Percentiles rank a stretch among this genome's conserved stretches.
These are phyloP conservation scores for Nematocida displodere DNA, from an alignment of 371 early-diverging fungal genomes.

Conservation along the genomic window DNA sequence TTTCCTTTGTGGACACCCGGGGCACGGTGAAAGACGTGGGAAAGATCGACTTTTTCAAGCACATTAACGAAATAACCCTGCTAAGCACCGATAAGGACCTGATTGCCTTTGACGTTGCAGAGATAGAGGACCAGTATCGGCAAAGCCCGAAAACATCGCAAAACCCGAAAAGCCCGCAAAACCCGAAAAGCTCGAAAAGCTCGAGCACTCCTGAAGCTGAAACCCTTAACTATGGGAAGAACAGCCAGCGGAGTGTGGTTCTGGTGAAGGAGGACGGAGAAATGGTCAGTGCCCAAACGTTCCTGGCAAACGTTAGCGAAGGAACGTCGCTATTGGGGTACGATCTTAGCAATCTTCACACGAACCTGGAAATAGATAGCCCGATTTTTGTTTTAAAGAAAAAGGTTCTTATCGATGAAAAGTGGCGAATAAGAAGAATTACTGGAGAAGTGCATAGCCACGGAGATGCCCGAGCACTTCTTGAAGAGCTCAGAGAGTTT, in stretches of 20 bases:
- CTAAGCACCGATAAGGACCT: conserved; percentile 47
- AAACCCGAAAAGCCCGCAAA: background rate
- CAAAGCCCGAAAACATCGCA: background rate
- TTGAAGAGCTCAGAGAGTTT: background rate
- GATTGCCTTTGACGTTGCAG: conserved; percentile 52
- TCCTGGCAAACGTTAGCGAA: background rate
- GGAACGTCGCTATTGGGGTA: conserved; percentile 13
- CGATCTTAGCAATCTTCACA: conserved; percentile 29
- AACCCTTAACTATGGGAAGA: conserved; percentile 19
- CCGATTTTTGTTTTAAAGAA: conserved; percentile 5
- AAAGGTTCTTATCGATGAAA: background rate
- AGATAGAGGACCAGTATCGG: conserved; percentile 1
- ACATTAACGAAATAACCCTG: conserved; percentile 49
- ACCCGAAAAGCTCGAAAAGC: background rate
- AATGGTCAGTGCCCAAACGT: conserved; percentile 8
- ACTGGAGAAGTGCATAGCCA: background rate
- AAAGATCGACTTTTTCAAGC: conserved; percentile 48
- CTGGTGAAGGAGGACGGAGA: conserved; percentile 21
- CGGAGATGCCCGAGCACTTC: background rate
- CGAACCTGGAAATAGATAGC: conserved; percentile 2
- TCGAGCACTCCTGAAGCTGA: background rate
- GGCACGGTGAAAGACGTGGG: conserved; percentile 41
- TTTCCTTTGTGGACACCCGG: conserved; percentile 52
- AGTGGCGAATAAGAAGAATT: conserved; percentile 27
- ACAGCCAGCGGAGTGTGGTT: background rate